Base-by-base conservation (phyloP, 129 eudicot genomes). In the Deinandra increscens region DNA sequence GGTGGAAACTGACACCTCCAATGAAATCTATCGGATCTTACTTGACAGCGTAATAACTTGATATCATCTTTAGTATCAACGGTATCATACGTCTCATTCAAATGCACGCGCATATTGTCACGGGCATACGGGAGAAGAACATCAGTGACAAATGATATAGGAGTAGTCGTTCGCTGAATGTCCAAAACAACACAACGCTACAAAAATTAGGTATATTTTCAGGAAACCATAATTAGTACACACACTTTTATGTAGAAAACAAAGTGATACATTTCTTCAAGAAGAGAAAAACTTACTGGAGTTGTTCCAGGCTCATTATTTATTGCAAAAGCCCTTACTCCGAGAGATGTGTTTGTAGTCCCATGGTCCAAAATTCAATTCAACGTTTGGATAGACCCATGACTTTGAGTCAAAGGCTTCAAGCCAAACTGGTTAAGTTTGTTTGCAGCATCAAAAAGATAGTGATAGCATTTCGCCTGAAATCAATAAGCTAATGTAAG, bases 121-220 rank as follows among this genome's bases (percentile, higher is more conserved):
- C 86, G 91, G 50, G 99, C 99, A 82, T 87, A 94, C 7, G 99
- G 99, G 70, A 94, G 89, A 59, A 94, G 96, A 78, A 94, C 96
- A 76, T 89, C 99, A 19, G 99, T 80, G 33, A 89, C 99, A 75
- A 87, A 94, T 15, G 96, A 85, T 69, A 94, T 94, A 4, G 97
- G 99, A 3, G 99, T 94, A 48, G 97, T 89, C 19, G 99, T 94
- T 61, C 97, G 97, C 78, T 94, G 97, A 76, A 94, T 94, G 78
- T 94, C 99, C 62, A 94, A 81, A 68, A 93, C 92, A 64, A 93
- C 87, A 85, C 92, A 93, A 15, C 81, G 82, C 97, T 93, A 86
- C 80, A 83, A 46, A 13, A 19, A 19, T 34, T 15, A 18, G 2
- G 41, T 54, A 22, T 26, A 48, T 22, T 20, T 37, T 48, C 45